Evolutionary conservation across 495 filamentous ascomycete species (phyloP).

Genomic region (Viridothelium virens): DNA sequence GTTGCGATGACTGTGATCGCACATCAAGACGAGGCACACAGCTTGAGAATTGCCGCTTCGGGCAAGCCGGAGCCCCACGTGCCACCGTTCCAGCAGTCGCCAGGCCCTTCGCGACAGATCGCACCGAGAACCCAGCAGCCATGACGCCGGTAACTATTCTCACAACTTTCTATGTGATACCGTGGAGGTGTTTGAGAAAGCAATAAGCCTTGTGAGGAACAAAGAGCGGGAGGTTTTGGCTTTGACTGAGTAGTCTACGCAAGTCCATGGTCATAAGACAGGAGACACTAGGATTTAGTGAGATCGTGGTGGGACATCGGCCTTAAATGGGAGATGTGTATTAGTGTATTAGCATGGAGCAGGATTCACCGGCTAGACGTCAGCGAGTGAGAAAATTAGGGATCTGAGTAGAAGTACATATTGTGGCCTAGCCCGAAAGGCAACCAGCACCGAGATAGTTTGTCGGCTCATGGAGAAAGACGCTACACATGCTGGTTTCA

Average conservation of each 20-base stretch:
- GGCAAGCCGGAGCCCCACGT: conserved; percentile 7
- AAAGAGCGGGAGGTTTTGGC: neutral
- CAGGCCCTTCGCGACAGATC: neutral
- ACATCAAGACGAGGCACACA: neutral
- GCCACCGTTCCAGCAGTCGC: neutral
- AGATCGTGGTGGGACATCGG: neutral
- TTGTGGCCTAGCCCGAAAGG: conserved; percentile 4
- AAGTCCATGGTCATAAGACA: conserved; percentile 6
- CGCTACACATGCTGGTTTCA: neutral
- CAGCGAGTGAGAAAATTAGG: neutral
- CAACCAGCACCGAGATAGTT: neutral
- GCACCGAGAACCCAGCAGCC: neutral
- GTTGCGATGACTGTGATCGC: neutral
- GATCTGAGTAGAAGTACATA: neutral
- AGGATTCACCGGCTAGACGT: conserved; percentile 12
- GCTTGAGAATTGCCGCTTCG: conserved; percentile 9
- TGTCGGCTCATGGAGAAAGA: neutral
- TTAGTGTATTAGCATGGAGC: neutral
- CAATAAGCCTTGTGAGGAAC: neutral
- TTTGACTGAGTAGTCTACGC: neutral
- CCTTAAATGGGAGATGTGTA: neutral
- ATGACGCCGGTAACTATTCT: neutral
- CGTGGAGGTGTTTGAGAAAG: neutral
- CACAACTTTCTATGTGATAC: neutral
- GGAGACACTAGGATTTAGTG: neutral